phyloP scores from a whole-genome alignment of 163 green algal species.

The Chlorella variabilis region DNA sequence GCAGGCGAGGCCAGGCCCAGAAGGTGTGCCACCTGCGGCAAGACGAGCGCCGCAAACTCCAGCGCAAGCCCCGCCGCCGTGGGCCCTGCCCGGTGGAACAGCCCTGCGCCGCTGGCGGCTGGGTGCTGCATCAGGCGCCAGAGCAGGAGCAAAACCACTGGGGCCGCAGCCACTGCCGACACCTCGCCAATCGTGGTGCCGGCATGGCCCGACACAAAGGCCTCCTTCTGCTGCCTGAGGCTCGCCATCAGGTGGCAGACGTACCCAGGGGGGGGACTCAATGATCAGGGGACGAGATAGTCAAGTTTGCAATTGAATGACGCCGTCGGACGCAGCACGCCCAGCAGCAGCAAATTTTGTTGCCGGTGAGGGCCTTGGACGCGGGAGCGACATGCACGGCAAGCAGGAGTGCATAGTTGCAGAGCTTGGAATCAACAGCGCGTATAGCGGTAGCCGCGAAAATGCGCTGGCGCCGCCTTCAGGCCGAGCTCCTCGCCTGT shows the following conservation, averaged over 20 bases:
- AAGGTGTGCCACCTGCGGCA: constrained; percentile 12
- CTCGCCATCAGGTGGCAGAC: background rate
- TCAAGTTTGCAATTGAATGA: too few species aligned
- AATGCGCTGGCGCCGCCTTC: too few species aligned
- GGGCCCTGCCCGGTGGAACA: constrained; percentile 5
- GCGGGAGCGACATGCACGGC: too few species aligned
- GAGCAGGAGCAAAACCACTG: constrained; percentile 32
- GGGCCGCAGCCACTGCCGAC: constrained; percentile 1
- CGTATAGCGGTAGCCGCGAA: too few species aligned
- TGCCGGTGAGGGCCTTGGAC: too few species aligned
- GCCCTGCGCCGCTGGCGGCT: background rate
- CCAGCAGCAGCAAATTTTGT: too few species aligned
- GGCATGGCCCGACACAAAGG: constrained; percentile 38
- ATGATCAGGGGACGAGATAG: too few species aligned
- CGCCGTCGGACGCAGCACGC: too few species aligned
- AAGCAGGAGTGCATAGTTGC: too few species aligned
- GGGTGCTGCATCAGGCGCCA: background rate
- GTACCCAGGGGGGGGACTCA: too few species aligned
- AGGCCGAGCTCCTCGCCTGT: too few species aligned
- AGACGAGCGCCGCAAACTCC: constrained; percentile 24
- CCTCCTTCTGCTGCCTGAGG: constrained; percentile 38
- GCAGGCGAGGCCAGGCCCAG: background rate
- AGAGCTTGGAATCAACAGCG: too few species aligned
- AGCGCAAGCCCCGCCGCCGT: background rate
- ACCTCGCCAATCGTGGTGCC: constrained; percentile 29